Evolutionary conservation across 257 asterid genomes (phyloP), one percentile per base, ranked within the genome.

Genomic region (Petunia secreta): DNA sequence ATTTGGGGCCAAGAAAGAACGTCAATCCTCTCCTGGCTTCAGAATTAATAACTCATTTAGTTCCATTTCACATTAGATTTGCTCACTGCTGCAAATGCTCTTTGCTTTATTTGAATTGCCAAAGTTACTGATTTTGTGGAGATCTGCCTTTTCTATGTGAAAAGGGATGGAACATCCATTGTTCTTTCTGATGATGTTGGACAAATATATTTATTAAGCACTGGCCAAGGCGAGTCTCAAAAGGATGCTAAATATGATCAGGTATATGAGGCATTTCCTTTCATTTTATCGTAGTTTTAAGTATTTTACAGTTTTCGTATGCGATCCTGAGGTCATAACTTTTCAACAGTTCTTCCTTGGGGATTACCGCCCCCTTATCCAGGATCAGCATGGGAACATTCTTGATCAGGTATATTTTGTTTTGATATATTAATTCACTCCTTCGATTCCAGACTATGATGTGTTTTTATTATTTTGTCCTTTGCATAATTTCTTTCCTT

Each of bases 161-260:
- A 71, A 62, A 95, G 99, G 92, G 99, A 96, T 87, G 99, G 99
- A 84, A 96, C 99, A 69, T 96, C 98, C 79, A 91, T 96, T 79
- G 97, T 96, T 84, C 98, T 96, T 85, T 96, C 99, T 60, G 99
- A 96, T 89, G 97, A 93, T 81, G 97, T 92, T 63, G 99, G 99
- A 38, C 99, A 96, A 86, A 90, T 96, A 85, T 96, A 96, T 91
- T 82, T 96, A 83, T 85, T 96, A 67, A 93, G 83, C 88, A 96
- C 99, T 59, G 99, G 99, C 83, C 97, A 93, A 90, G 98, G 99
- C 44, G 99, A 96, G 87, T 89, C 97, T 79, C 97, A 96, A 82
- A 91, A 87, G 86, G 99, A 96, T 85, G 99, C 99, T 75, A 91
- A 96, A 86, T 95, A 95, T 87, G 98, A 96, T 84, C 99, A 96